Conservation (phyloP, 352 stramenopile genomes). For the Phytopythium delawarense region DNA sequence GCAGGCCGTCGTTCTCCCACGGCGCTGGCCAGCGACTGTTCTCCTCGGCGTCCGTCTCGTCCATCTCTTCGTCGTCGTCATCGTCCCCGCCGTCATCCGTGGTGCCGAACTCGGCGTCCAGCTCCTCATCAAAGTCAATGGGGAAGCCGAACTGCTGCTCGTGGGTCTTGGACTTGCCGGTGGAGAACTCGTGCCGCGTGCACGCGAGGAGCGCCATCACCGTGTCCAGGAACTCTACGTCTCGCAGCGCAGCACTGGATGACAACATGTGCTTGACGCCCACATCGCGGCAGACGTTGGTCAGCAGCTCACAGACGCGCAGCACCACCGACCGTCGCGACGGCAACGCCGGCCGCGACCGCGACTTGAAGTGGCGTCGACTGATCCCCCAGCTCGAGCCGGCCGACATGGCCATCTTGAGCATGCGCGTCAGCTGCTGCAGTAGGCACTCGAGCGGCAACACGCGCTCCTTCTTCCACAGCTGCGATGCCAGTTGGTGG, state of each 20-base stretch:
- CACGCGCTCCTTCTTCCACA: slow-evolving; percentile 60
- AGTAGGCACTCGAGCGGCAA: slow-evolving; percentile 63
- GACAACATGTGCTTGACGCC: slow-evolving; percentile 37
- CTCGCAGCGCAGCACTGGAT: slow-evolving; percentile 37
- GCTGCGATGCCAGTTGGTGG: slow-evolving; percentile 48
- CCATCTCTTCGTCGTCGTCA: slow-evolving; percentile 48
- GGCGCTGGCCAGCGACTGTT: slow-evolving; percentile 63
- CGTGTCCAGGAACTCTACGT: slow-evolving; percentile 40
- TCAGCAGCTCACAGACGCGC: slow-evolving; percentile 56
- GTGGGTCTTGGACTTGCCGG: slow-evolving; percentile 19
- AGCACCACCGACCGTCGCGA: slow-evolving; percentile 53
- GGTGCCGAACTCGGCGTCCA: slow-evolving; percentile 8
- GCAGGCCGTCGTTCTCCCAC: slow-evolving; percentile 70
- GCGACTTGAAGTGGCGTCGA: slow-evolving; percentile 21
- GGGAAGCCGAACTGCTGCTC: slow-evolving; percentile 19
- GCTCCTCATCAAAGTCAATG: slow-evolving; percentile 39
- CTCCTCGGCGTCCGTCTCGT: slow-evolving; percentile 47
- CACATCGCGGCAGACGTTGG: slow-evolving; percentile 53
- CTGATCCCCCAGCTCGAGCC: slow-evolving; percentile 11
- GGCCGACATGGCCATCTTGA: slow-evolving; percentile 10
- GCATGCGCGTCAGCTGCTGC: slow-evolving; percentile 39
- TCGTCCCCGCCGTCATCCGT: slow-evolving; percentile 40
- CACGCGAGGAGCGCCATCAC: slow-evolving; percentile 49
- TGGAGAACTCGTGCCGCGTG: slow-evolving; percentile 46
- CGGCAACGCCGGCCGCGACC: slow-evolving; percentile 6